Base-by-base conservation (phyloP, 352 stramenopile genomes). In the Phytophthora tentaculata region DNA sequence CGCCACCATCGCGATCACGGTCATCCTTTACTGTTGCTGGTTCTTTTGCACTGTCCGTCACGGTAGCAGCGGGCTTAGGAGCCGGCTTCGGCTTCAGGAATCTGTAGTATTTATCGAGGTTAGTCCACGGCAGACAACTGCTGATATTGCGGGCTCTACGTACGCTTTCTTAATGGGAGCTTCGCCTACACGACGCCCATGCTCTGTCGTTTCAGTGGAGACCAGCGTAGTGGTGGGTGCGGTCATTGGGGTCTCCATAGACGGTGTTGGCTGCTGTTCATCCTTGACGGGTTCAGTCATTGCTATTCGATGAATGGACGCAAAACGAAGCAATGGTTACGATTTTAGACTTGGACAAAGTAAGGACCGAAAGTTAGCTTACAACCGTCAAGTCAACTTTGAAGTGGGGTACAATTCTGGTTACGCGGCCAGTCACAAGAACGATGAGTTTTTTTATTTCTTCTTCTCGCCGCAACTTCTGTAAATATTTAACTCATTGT, bases 41-140 rank as follows among this genome's bases (percentile, higher is more conserved):
- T 19, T 59, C 47, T 23, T 44, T 56, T 0, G 19, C 45, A 56
- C 41, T 39, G 5, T 20, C 23, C 47, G 13, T 41, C 10, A 68
- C 48, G 22, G 35, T 52, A 43, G 28, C 52, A 44, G 43, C 44
- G 14, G 52, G 48, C 35, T 39, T 80, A 39, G 45, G 67, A 6
- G 19, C 72, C 24, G 72, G 41, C 23, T 78, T 71, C 12, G 82
- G 79, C 61, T 92, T 91, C 28, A 92, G 56, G 62, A 88, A 95
- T 48, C 86, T 94, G 51, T 32, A 52, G 20, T 1, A 29, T 24
- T 13, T 17, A 26, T 39, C 12, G 12, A n/a, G 23, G 28, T 59
- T 64, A 57, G 41, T 59, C 2, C 9, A 51, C 49, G 22, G 24
- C 23, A 35, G 3, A 55, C 14, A 61, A 54, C 23, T 2, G n/a